phyloP scores from a whole-genome alignment of 257 asterid species.

The Jacaranda mimosifolia region DNA sequence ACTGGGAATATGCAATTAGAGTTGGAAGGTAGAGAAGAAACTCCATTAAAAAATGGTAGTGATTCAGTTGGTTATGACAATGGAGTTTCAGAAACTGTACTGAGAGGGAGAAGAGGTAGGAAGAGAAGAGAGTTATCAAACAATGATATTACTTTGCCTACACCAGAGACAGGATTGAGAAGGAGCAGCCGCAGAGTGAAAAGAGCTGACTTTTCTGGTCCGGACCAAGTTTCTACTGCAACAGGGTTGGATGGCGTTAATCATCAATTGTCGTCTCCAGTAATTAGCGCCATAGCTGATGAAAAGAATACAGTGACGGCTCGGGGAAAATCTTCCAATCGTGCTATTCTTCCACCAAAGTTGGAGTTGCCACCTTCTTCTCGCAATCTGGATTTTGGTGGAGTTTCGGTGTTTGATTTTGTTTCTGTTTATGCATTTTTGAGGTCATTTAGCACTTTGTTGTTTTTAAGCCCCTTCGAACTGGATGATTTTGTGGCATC shows the following conservation, averaged over 20 bases:
- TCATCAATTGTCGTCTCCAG: conserved; percentile 62
- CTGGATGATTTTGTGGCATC: conserved; percentile 82
- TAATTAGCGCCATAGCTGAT: conserved; percentile 62
- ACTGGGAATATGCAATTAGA: conserved; percentile 36
- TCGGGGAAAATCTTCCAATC: conserved; percentile 41
- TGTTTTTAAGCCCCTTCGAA: conserved; percentile 90
- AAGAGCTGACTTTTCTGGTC: conserved; percentile 45
- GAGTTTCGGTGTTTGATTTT: conserved; percentile 69
- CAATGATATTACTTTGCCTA: conserved; percentile 40
- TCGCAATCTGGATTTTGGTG: conserved; percentile 59
- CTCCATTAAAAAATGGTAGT: conserved; percentile 35
- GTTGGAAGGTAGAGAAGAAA: conserved; percentile 42
- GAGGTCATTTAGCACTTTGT: conserved; percentile 89
- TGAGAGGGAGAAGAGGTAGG: conserved; percentile 63
- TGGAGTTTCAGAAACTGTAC: conserved; percentile 43
- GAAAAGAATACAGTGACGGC: conserved; percentile 49
- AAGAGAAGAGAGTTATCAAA: conserved; percentile 54
- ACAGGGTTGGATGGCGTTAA: conserved; percentile 46
- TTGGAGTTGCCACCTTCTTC: conserved; percentile 84
- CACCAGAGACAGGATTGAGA: conserved; percentile 74
- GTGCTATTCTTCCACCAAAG: conserved; percentile 59
- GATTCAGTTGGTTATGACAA: conserved; percentile 39
- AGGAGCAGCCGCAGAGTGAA: conserved; percentile 90
- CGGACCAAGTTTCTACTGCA: conserved; percentile 49
- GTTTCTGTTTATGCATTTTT: conserved; percentile 86